phyloP scores from a whole-genome alignment of 2,329 filamentous ascomycete species.

The Passalora sequoiae region DNA sequence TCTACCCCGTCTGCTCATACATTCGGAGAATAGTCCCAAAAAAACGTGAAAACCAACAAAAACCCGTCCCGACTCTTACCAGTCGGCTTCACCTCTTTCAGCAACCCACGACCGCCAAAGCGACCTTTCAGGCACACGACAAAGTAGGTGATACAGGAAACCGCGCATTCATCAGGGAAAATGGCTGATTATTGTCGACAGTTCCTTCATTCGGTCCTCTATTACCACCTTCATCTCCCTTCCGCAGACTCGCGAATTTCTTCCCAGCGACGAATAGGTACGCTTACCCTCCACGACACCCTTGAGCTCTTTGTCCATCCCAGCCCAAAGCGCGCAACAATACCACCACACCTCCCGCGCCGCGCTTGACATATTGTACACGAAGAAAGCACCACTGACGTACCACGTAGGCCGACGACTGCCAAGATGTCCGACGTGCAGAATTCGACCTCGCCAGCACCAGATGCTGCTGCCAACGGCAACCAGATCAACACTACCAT shows the following conservation, averaged over 20 bases:
- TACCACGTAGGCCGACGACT: no score
- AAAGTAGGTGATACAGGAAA: slow-evolving; percentile 6
- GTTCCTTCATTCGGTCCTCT: slow-evolving; percentile 11
- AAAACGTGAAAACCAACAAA: slow-evolving; percentile 38
- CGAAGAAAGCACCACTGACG: slow-evolving; percentile 13
- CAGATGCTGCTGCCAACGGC: slow-evolving; percentile 53
- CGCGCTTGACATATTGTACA: neutral
- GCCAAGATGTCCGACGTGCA: slow-evolving; percentile 40
- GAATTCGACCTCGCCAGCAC: slow-evolving; percentile 51
- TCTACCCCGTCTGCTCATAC: slow-evolving; percentile 14
- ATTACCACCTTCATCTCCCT: slow-evolving; percentile 4
- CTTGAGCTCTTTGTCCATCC: slow-evolving; percentile 9
- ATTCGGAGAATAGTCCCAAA: slow-evolving; percentile 31
- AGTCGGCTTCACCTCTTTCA: slow-evolving; percentile 19
- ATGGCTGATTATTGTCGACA: slow-evolving; percentile 1
- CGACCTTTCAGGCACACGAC: slow-evolving; percentile 7
- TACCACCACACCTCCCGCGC: slow-evolving; percentile 3
- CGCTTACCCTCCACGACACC: slow-evolving; percentile 3
- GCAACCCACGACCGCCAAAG: slow-evolving; percentile 1
- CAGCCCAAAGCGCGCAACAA: slow-evolving; percentile 10
- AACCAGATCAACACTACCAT: slow-evolving; percentile 68
- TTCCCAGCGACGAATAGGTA: slow-evolving; percentile 3
- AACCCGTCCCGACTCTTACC: slow-evolving; percentile 23
- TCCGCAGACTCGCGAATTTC: slow-evolving; percentile 4
- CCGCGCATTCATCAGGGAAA: slow-evolving; percentile 1